Evolutionary conservation across 331 rosid species (phyloP), one percentile per base, ranked within the genome.

Genomic region (Dryas integrifolia): DNA sequence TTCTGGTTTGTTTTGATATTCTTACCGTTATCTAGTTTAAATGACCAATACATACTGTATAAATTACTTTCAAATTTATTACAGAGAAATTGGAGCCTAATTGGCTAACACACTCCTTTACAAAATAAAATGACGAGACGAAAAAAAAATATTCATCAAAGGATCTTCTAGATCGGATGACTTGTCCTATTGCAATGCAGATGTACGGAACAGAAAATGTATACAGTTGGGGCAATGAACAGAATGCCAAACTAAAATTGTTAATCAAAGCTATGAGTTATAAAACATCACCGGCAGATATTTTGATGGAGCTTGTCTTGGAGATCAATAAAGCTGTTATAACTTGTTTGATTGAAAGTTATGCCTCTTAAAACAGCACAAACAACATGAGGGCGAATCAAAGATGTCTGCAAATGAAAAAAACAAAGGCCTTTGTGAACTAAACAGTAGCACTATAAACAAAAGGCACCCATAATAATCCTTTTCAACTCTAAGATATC

Each of bases 281-380:
- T 65, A 82, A 40, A 67, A 77, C 72, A 82, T 82, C 84, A 95
- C 99, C 99, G 82, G 77, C 99, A 92, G 71, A 95, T 95, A 80
- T 95, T 95, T 26, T 95, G 99, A 79, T 92, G 98, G 72, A 95
- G 96, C 84, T 95, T 95, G 82, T 95, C 99, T 85, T 95, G 99
- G 77, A 95, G 96, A 76, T 95, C 99, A 49, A 95, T 92, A 61
- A 95, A 95, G 85, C 99, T 92, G 82, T 87, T 85, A 85, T 89
- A 95, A 78, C 93, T 88, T 11, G 80, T 87, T 79, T 90, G 86
- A 68, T 86, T 88, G 77, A 95, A 89, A 41, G 88, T 83, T 44
- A 95, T 2, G 63, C 91, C 99, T 79, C 97, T 91, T 66, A 95
- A 79, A 58, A 95, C 85, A 26, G 99, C 99, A 81, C 99, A 92